Evolutionary conservation across 2,329 filamentous ascomycete genomes (phyloP).

Genomic region (Fusarium sarcochroum): DNA sequence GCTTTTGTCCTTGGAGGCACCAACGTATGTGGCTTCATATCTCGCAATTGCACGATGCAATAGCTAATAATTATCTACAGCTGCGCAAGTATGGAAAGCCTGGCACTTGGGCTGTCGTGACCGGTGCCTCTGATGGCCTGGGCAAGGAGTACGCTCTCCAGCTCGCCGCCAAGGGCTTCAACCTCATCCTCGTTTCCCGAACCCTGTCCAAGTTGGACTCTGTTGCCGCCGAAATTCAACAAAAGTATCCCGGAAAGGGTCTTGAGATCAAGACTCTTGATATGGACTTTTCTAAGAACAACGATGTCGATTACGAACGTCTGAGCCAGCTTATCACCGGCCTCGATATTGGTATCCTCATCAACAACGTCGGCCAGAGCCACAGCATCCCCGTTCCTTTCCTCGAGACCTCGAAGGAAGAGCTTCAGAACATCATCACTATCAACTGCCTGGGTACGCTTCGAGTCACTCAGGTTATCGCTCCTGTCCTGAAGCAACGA

Average conservation of each 20-base stretch:
- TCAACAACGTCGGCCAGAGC: slow-evolving; percentile 98
- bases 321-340: slow-evolving; percentile 77
- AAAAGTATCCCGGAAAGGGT: slow-evolving; percentile 72
- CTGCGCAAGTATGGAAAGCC: slow-evolving; percentile 91
- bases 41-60: neutral
- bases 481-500: slow-evolving; percentile 86
- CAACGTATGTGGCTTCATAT: slow-evolving; percentile 62
- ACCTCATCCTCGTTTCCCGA: slow-evolving; percentile 93
- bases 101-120: slow-evolving; percentile 94
- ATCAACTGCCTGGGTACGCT: slow-evolving; percentile 96
- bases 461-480: slow-evolving; percentile 86
- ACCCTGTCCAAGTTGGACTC: slow-evolving; percentile 91
- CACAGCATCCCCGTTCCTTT: slow-evolving; percentile 95
- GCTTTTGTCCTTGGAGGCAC: slow-evolving; percentile 77
- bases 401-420: slow-evolving; percentile 80
- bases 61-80: slow-evolving; percentile 60
- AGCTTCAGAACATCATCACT: slow-evolving; percentile 90
- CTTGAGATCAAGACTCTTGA: slow-evolving; percentile 83
- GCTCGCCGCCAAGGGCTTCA: slow-evolving; percentile 92
- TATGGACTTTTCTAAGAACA: slow-evolving; percentile 91
- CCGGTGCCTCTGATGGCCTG: slow-evolving; percentile 94
- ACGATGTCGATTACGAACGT: slow-evolving; percentile 82
- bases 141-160: slow-evolving; percentile 96
- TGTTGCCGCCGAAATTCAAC: slow-evolving; percentile 80
- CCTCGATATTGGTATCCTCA: slow-evolving; percentile 86